A percentile compares a stretch with the other conserved stretches of the same genome.
These are phyloP conservation scores for Tephrocybe sp. DNA, from an alignment of 768 basidiomycete species.

Conservation along the genomic window DNA sequence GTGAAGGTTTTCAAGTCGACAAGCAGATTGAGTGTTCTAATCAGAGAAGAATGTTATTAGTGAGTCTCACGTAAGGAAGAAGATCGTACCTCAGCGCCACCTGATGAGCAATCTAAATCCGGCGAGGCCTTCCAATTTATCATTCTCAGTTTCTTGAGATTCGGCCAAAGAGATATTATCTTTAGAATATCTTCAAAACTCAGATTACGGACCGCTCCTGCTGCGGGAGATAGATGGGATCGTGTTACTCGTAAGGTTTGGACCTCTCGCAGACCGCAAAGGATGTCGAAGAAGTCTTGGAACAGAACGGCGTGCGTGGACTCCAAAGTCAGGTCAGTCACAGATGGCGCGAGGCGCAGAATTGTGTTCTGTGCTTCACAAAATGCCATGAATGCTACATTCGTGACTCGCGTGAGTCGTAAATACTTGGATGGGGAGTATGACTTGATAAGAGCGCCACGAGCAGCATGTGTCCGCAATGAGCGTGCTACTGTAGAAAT, in stretches of 20 bases:
- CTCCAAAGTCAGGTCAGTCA: not conserved
- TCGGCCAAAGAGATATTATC: constrained; percentile 5
- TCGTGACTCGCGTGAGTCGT: not conserved
- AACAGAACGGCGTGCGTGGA: not conserved
- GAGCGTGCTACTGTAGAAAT: constrained; percentile 9
- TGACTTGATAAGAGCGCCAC: constrained; percentile 1
- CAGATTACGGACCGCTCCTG: not conserved
- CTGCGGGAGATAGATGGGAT: not conserved
- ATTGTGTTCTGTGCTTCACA: constrained; percentile 12
- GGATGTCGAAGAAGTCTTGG: constrained; percentile 5
- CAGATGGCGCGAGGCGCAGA: not conserved
- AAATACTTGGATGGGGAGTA: constrained; percentile 3
- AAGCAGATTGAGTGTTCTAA: not conserved
- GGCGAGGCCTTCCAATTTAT: not conserved
- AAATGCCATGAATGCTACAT: not conserved
- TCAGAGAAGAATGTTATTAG: not conserved
- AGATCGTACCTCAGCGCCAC: constrained; percentile 1
- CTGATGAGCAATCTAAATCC: not conserved
- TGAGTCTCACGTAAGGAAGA: not conserved
- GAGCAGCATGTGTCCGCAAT: not conserved
- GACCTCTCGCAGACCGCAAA: constrained; percentile 1
- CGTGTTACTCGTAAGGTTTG: not conserved
- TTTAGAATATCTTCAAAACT: constrained; percentile 4
- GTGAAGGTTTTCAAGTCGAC: not conserved
- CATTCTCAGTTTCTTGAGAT: constrained; percentile 2